phyloP scores from a whole-genome alignment of 2,329 filamentous ascomycete genomes.

The Elsinoe perseae region DNA sequence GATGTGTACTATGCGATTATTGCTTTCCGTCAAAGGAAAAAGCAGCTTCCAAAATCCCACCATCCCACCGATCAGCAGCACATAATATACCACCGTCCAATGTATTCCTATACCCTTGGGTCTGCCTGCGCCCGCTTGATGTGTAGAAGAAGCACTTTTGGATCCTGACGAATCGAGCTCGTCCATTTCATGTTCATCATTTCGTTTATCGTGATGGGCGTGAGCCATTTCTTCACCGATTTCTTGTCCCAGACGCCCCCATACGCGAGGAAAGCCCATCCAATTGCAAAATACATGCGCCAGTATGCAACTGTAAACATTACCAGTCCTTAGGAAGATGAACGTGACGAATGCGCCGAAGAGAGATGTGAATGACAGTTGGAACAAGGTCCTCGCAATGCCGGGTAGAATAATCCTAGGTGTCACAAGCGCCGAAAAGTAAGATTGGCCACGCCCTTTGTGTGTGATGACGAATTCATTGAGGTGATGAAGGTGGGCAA shows the following conservation, averaged over 20 bases:
- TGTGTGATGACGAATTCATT: conserved; percentile 86
- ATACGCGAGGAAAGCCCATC: conserved; percentile 80
- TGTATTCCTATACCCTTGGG: conserved; percentile 33
- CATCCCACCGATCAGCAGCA: conserved; percentile 63
- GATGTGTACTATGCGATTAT: conserved; percentile 38
- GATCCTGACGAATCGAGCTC: conserved; percentile 21
- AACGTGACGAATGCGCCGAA: conserved; percentile 95
- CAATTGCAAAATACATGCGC: conserved; percentile 89
- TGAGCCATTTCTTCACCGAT: conserved; percentile 28
- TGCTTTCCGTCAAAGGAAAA: conserved; percentile 63
- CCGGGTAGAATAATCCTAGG: conserved; percentile 31
- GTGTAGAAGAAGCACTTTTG: conserved; percentile 30
- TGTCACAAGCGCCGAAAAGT: conserved; percentile 22
- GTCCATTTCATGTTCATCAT: conserved; percentile 20
- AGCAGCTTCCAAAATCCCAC: conserved; percentile 62
- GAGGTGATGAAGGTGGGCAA: conserved; percentile 91
- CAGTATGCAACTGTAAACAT: conserved; percentile 63
- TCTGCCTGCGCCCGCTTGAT: conserved; percentile 32
- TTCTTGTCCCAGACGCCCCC: conserved; percentile 60
- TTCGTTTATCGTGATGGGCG: conserved; percentile 26
- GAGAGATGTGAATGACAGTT: conserved; percentile 82
- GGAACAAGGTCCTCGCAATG: conserved; percentile 65
- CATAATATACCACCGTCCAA: conserved; percentile 76
- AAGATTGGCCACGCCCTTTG: conserved; percentile 50
- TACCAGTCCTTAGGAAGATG: conserved; percentile 76